These are phyloP conservation scores for Crithidia fasciculata DNA, from an alignment of 208 protist genomes.

Conservation along the genomic window DNA sequence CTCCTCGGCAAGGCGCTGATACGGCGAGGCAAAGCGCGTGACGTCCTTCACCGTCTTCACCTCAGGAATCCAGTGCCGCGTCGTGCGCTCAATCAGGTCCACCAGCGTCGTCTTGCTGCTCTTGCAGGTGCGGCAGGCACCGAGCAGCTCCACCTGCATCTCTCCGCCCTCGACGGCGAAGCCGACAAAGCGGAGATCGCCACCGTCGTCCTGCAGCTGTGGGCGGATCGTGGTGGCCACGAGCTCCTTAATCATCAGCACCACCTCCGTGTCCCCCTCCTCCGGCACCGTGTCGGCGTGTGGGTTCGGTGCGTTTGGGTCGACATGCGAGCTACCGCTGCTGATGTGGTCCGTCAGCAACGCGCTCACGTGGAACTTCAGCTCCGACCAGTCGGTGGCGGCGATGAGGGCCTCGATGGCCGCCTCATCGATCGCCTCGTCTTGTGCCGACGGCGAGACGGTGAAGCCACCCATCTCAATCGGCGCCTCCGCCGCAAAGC, in stretches of 20 bases:
- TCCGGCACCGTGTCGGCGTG: conserved; percentile 86
- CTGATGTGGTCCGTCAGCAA: conserved; percentile 87
- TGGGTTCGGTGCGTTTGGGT: conserved; percentile 75
- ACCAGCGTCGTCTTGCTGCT: conserved; percentile 85
- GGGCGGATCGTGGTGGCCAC: conserved; percentile 84
- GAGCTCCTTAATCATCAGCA: conserved; percentile 93
- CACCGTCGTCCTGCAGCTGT: conserved; percentile 91
- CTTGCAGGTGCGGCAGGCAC: conserved; percentile 88
- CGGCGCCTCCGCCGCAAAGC: conserved; percentile 5
- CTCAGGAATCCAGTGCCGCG: conserved; percentile 92
- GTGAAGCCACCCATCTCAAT: conserved; percentile 53
- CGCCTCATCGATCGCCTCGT: conserved; percentile 59
- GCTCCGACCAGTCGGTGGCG: conserved; percentile 76
- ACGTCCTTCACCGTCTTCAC: conserved; percentile 75
- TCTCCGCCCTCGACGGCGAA: conserved; percentile 60
- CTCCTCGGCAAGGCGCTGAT: conserved; percentile 28
- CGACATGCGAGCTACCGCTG: conserved; percentile 76
- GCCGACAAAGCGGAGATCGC: conserved; percentile 86
- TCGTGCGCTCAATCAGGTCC: conserved; percentile 91
- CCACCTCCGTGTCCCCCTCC: conserved; percentile 84
- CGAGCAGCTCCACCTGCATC: conserved; percentile 91
- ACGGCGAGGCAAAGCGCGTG: conserved; percentile 24
- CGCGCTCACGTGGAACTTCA: conserved; percentile 83
- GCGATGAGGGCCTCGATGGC: conserved; percentile 64
- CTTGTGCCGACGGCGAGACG: conserved; percentile 33